Base-by-base conservation (phyloP, 768 basidiomycete genomes). In the Suillus plorans region DNA sequence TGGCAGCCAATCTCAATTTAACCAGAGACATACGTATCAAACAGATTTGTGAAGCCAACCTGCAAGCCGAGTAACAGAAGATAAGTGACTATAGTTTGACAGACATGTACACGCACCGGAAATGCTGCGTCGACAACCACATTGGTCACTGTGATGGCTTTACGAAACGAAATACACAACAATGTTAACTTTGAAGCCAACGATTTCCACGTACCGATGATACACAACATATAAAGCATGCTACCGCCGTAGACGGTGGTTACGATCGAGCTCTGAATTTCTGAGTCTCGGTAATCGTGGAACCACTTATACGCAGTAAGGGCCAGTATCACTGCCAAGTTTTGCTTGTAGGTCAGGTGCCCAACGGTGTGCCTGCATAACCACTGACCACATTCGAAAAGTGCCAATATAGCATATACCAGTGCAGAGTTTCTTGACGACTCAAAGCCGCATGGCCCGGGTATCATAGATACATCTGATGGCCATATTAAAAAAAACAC, bases 171-270 rank as follows among this genome's bases (percentile, higher is more conserved):
- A 3, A 67, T 58, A 6, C 28, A 4, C 22, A 2, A 18, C 7
- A 4, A 13, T 2, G 25, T 25, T 14, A 20, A 41, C 5, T 20
- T 22, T 44, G 6, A 3, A 5, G 12, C 1, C 16, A n/a, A 37
- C 13, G 14, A 7, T 47, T 9, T 34, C 5, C 5, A 41, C 69
- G 39, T 44, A 71, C 70, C 25, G 31, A 65, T 64, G 20, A 72
- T 68, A 22, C 71, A 70, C 37, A 37, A 0, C 14, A 71, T 58
- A 14, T 71, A 72, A 52, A 71, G 22, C 62, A 72, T 64, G 36
- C 63, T 39, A 39, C 70, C 71, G 25, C 64, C 61, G 60, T 72
- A 72, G 16, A 61, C 18, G 7, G 37, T 53, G 22, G 31, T 12
- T 22, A 70, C 61, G 8, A 72, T 61, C 10, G 60, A 36, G 22